Evolutionary conservation across 2,329 filamentous ascomycete genomes (phyloP).

Genomic region (Hypomyces rosellus): DNA sequence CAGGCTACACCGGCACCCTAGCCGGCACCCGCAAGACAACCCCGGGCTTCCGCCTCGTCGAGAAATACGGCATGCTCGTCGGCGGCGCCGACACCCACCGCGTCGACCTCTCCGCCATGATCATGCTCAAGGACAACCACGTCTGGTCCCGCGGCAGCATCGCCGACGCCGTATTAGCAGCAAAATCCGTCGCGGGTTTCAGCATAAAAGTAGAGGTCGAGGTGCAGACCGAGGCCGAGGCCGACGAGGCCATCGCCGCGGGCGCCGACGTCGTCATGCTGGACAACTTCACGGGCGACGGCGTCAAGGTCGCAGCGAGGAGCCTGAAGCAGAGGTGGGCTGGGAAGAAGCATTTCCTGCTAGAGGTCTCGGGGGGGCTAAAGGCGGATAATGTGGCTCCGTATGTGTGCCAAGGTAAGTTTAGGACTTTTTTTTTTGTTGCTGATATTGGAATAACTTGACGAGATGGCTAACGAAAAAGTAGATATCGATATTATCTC

Average conservation of each 20-base stretch:
- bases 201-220: slow-evolving; percentile 94
- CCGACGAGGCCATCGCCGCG: slow-evolving; percentile 82
- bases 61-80: slow-evolving; percentile 97
- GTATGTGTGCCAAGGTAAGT: slow-evolving; percentile 69
- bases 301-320: slow-evolving; percentile 66
- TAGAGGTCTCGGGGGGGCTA: slow-evolving; percentile 90
- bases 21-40: slow-evolving; percentile 96
- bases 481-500: slow-evolving; percentile 90
- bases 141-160: slow-evolving; percentile 89
- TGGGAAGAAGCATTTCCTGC: slow-evolving; percentile 64
- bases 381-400: slow-evolving; percentile 74
- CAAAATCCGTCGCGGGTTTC: slow-evolving; percentile 80
- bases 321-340: slow-evolving; percentile 76
- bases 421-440: background rate
- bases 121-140: slow-evolving; percentile 99
- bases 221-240: slow-evolving; percentile 80
- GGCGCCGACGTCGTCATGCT: slow-evolving; percentile 96
- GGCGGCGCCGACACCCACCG: slow-evolving; percentile 89
- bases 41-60: slow-evolving; percentile 87
- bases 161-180: slow-evolving; percentile 74
- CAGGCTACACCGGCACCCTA: slow-evolving; percentile 76
- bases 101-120: slow-evolving; percentile 89
- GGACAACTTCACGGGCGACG: slow-evolving; percentile 84
- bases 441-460: background rate
- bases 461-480: background rate